Percentiles rank a stretch among this genome's conserved stretches.
Conservation (phyloP, 1,284 basidiomycete genomes). For the Microstroma glucosiphilum region DNA sequence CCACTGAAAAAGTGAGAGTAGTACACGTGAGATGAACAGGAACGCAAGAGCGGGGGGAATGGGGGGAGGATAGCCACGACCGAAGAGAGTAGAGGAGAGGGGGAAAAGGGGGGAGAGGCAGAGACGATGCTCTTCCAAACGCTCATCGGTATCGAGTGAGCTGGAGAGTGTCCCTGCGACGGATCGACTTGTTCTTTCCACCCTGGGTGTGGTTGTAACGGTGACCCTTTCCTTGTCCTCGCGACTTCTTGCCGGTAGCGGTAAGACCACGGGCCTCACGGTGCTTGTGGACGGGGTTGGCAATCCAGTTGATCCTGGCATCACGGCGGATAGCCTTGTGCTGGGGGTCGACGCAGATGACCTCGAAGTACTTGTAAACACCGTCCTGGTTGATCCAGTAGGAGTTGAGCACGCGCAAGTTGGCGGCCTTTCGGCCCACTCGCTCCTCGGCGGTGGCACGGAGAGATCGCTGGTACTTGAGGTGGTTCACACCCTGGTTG, state of each 20-base stretch:
- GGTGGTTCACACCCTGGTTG: slow-evolving; percentile 98
- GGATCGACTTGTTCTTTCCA: slow-evolving; percentile 81
- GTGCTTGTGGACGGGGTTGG: slow-evolving; percentile 96
- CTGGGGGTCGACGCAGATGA: slow-evolving; percentile 91
- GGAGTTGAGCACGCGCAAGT: slow-evolving; percentile 83
- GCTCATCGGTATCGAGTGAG: slow-evolving; percentile 92
- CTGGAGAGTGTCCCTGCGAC: slow-evolving; percentile 78
- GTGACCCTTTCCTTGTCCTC: slow-evolving; percentile 73
- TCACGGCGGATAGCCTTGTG: slow-evolving; percentile 91
- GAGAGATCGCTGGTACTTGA: slow-evolving; percentile 94
- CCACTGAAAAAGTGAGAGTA: no score
- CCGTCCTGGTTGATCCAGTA: slow-evolving; percentile 99
- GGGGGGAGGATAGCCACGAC: slow-evolving; percentile 4
- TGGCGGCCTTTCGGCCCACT: slow-evolving; percentile 86
- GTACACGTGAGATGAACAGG: no score
- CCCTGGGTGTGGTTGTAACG: slow-evolving; percentile 77
- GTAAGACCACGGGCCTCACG: slow-evolving; percentile 97
- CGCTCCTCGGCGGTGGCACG: slow-evolving; percentile 95
- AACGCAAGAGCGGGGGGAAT: not conserved
- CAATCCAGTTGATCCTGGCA: slow-evolving; percentile 97
- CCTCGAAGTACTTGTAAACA: slow-evolving; percentile 98
- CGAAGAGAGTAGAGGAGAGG: not conserved
- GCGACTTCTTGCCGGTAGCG: slow-evolving; percentile 76
- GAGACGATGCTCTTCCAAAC: not conserved
- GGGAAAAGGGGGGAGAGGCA: not conserved